A percentile compares a stretch with the other conserved stretches of the same genome.
phyloP scores from a whole-genome alignment of 352 stramenopile species.

The Phytopythium boreale region DNA sequence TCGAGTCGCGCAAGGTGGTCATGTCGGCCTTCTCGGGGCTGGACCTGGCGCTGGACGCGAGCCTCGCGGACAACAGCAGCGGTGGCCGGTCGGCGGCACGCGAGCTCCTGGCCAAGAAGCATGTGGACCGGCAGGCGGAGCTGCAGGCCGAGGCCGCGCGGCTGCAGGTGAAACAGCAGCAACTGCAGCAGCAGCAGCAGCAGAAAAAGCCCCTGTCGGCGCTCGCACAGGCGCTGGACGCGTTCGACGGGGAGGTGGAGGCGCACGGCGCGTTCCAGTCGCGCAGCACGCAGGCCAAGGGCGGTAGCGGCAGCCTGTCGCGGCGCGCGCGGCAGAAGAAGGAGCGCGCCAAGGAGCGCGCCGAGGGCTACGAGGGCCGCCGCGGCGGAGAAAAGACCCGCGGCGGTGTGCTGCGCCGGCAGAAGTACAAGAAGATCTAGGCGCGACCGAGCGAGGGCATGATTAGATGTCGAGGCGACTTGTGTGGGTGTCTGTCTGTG shows the following conservation, averaged over 20 bases:
- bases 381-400: conserved; percentile 30
- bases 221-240: conserved; percentile 55
- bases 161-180: conserved; percentile 30
- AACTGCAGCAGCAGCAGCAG: conserved; percentile 12
- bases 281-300: conserved; percentile 8
- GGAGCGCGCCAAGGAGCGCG: conserved; percentile 21
- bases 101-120: conserved; percentile 52
- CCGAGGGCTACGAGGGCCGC: conserved; percentile 25
- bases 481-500: no score
- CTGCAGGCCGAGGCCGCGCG: conserved; percentile 20
- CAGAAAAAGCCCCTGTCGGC: conserved; percentile 27
- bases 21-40: conserved; percentile 56
- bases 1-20: conserved; percentile 29
- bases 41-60: conserved; percentile 39
- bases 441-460: no score
- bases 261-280: conserved; percentile 14
- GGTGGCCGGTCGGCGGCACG: conserved; percentile 31
- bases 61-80: conserved; percentile 11
- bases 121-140: conserved; percentile 35
- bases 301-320: conserved; percentile 14
- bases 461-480: no score
- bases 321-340: conserved; percentile 55
- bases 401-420: conserved; percentile 56
- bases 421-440: conserved; percentile 42
- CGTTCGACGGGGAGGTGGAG: conserved; percentile 57